These are phyloP conservation scores for Biscogniauxia sp. DNA, from an alignment of 2,329 filamentous ascomycete species.

Conservation along the genomic window DNA sequence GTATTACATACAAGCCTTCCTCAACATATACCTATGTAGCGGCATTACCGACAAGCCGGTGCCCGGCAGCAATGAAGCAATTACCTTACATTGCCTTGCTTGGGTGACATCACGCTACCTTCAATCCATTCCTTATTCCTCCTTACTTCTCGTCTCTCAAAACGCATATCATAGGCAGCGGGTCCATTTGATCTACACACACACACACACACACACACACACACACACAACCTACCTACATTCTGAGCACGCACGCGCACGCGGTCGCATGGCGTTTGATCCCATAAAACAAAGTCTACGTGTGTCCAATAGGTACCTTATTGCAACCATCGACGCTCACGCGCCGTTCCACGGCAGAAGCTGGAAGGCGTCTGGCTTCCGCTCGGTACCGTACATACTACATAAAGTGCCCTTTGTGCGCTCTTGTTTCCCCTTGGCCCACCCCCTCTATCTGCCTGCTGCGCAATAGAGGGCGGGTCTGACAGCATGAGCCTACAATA, in stretches of 20 bases:
- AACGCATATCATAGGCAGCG: slow-evolving; percentile 12
- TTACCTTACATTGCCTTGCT: slow-evolving; percentile 13
- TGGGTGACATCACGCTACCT: slow-evolving; percentile 10
- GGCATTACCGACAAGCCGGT: slow-evolving; percentile 1
- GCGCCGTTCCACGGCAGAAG: slow-evolving; percentile 16
- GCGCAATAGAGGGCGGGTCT: not conserved
- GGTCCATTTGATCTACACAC: slow-evolving; percentile 7
- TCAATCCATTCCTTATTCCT: slow-evolving; percentile 1
- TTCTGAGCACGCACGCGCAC: slow-evolving; percentile 5
- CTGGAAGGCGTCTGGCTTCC: slow-evolving; percentile 17
- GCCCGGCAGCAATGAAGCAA: slow-evolving; percentile 3
- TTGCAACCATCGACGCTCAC: slow-evolving; percentile 5
- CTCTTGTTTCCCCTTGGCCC: slow-evolving; percentile 2
- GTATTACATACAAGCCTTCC: not conserved
- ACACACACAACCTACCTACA: not conserved
- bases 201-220: slow-evolving; percentile 2
- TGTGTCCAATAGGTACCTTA: slow-evolving; percentile 15
- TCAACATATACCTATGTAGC: not conserved
- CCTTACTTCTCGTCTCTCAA: slow-evolving; percentile 15
- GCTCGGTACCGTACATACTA: slow-evolving; percentile 6
- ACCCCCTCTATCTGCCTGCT: not conserved
- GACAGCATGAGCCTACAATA: not conserved
- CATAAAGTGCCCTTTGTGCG: not conserved
- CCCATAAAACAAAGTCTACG: slow-evolving; percentile 20
- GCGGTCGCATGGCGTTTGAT: slow-evolving; percentile 22